These are phyloP conservation scores for Chalciporus pseudorubinellus DNA, from an alignment of 768 basidiomycete genomes.

Conservation along the genomic window DNA sequence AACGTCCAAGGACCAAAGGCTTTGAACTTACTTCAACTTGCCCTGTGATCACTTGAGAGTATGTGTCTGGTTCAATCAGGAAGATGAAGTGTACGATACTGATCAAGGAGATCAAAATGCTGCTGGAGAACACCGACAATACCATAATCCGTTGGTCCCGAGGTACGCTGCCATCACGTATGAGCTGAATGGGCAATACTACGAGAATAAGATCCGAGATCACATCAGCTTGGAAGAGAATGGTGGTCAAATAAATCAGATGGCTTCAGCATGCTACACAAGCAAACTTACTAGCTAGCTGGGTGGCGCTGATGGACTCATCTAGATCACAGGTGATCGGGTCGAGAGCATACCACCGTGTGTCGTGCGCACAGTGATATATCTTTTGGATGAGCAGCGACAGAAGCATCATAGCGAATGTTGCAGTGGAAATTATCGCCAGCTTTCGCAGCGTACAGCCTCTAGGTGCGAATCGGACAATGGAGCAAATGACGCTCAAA, in stretches of 20 bases:
- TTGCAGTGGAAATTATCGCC: neutral
- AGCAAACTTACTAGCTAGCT: conserved; percentile 5
- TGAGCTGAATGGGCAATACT: conserved; percentile 3
- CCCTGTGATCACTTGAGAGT: conserved; percentile 3
- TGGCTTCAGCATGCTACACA: neutral
- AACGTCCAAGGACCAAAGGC: too few relatives aligned
- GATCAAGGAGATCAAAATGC: conserved; percentile 5
- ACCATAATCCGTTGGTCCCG: conserved; percentile 5
- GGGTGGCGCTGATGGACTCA: too few relatives aligned
- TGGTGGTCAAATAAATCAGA: neutral
- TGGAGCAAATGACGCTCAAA: conserved; percentile 8
- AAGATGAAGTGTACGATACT: conserved; percentile 4
- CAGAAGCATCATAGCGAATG: conserved; percentile 1
- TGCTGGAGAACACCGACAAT: conserved; percentile 9
- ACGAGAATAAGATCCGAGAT: conserved; percentile 5
- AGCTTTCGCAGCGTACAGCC: neutral
- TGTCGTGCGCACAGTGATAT: conserved; percentile 5
- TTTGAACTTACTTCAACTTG: neutral
- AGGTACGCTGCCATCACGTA: conserved; percentile 5
- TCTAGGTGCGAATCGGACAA: conserved; percentile 5
- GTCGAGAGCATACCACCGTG: too few relatives aligned
- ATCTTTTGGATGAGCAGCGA: conserved; percentile 5
- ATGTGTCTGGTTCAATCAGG: conserved; percentile 2
- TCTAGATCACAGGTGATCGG: conserved; percentile 3
- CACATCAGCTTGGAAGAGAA: conserved; percentile 1